phyloP scores from a whole-genome alignment of 192 early-diverging fungal genomes.

The Podila epicladia region DNA sequence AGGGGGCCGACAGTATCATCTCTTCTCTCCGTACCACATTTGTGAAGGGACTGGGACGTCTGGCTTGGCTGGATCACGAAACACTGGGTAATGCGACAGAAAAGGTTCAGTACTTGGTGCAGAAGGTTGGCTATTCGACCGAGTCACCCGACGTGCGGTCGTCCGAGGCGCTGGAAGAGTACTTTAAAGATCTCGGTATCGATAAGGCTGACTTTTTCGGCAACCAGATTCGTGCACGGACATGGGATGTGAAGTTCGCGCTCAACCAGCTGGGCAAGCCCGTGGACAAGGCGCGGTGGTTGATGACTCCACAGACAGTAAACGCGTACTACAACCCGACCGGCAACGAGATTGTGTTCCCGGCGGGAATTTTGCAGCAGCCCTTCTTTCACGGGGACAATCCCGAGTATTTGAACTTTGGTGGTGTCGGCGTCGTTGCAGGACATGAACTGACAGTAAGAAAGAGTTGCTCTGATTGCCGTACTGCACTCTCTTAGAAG shows the following conservation, averaged over 20 bases:
- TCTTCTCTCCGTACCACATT: slow-evolving; percentile 55
- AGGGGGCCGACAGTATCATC: slow-evolving; percentile 60
- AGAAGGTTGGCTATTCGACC: slow-evolving; percentile 72
- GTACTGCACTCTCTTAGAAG: neutral
- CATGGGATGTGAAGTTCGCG: slow-evolving; percentile 45
- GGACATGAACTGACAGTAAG: slow-evolving; percentile 79
- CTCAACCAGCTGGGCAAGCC: slow-evolving; percentile 40
- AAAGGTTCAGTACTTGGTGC: slow-evolving; percentile 65
- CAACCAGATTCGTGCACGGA: slow-evolving; percentile 60
- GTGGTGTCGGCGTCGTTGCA: slow-evolving; percentile 72
- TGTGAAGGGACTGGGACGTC: slow-evolving; percentile 37
- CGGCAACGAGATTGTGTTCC: slow-evolving; percentile 64
- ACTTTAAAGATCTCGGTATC: slow-evolving; percentile 62
- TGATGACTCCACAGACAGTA: slow-evolving; percentile 66
- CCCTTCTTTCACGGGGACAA: slow-evolving; percentile 68
- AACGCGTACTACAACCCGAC: slow-evolving; percentile 66
- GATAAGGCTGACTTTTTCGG: slow-evolving; percentile 64
- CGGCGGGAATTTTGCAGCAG: slow-evolving; percentile 67
- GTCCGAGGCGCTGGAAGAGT: slow-evolving; percentile 55
- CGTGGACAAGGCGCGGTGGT: slow-evolving; percentile 61
- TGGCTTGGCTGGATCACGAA: slow-evolving; percentile 69
- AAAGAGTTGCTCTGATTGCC: neutral
- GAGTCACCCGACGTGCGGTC: slow-evolving; percentile 65
- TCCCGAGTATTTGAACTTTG: slow-evolving; percentile 74
- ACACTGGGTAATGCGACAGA: slow-evolving; percentile 61